Base-by-base conservation (phyloP, 1,284 basidiomycete genomes). In the Athelia sp. region DNA sequence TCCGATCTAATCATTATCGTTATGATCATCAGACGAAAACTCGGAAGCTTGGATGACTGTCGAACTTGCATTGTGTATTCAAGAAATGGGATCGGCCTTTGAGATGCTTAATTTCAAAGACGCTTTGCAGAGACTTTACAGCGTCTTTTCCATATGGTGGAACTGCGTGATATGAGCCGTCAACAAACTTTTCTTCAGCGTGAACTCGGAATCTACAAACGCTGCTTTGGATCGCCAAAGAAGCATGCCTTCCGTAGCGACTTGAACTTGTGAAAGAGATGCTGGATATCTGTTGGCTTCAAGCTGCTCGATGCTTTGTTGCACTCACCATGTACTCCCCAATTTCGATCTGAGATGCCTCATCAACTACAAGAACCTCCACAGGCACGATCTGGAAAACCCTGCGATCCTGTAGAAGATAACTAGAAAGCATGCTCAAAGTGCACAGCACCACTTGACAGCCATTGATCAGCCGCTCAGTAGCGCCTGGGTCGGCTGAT, bases 81-180 rank as follows among this genome's bases (percentile, higher is more conserved):
- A 78, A 61, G 49, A 79, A 73, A 32, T 65, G 61, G 2, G 64
- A 58, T 0, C 54, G 50, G 2, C 48, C 43, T 24, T 62, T 54
- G n/a, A 78, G 59, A 53, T 77, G 72, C 18, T 62, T 46, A 9
- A 78, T 51, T 34, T 78, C 74, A 53, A 78, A 80, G 1, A 80
- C 70, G 11, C 73, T 75, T 50, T 67, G 56, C 24, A 78, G 60
- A 18, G 62, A 60, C 2, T 61, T 58, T 0, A 72, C 60, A 2
- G 65, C 58, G 3, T 76, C 73, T 45, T 70, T 60, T 0, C 76
- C 75, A 52, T 66, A 75, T 0, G 78, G 78, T 13, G 77, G 71
- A 2, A 79, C 76, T 79, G 22, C 4, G 1, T 42, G 24, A 36
- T 8, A 13, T 14, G 38, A 17, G 36, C n/a, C 8, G n/a, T n/a